phyloP scores from a whole-genome alignment of 257 asterid genomes.

The Solanum lycopersicoides region DNA sequence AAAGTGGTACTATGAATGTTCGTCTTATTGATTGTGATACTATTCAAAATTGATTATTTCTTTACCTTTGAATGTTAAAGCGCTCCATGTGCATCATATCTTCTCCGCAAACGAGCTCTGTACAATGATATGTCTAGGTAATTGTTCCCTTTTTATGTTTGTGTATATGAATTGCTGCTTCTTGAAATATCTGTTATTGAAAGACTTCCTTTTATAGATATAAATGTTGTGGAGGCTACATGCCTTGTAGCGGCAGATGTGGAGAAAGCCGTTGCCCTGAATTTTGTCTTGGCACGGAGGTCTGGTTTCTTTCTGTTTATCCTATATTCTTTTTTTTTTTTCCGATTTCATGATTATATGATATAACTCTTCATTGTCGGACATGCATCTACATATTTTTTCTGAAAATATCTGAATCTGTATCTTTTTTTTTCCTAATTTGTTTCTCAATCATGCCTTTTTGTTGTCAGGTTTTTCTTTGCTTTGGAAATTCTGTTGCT shows the following conservation, averaged over 20 bases:
- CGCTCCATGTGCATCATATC: constrained; percentile 29
- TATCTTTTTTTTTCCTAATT: not conserved
- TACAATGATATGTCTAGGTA: constrained; percentile 33
- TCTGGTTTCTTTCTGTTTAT: not conserved
- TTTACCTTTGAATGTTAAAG: constrained; percentile 3
- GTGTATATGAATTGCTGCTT: not conserved
- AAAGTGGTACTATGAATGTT: not conserved
- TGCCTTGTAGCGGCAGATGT: constrained; percentile 37
- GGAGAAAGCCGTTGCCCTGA: constrained; percentile 33
- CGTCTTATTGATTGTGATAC: not conserved
- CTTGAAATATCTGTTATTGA: not conserved
- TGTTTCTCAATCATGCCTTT: not conserved
- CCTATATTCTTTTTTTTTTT: not conserved
- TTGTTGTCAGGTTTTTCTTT: constrained; percentile 17
- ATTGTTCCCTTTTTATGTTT: not conserved
- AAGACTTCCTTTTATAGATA: constrained; percentile 9
- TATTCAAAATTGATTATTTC: not conserved
- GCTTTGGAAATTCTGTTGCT: constrained; percentile 36
- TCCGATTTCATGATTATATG: not conserved
- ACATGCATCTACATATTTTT: not conserved
- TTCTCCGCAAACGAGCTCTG: constrained; percentile 35
- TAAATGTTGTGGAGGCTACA: constrained; percentile 29
- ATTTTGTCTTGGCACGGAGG: constrained; percentile 38
- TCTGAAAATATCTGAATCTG: not conserved
- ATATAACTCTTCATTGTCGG: not conserved